These are phyloP conservation scores for Penicillium canescens DNA, from an alignment of 495 filamentous ascomycete species.

Conservation along the genomic window DNA sequence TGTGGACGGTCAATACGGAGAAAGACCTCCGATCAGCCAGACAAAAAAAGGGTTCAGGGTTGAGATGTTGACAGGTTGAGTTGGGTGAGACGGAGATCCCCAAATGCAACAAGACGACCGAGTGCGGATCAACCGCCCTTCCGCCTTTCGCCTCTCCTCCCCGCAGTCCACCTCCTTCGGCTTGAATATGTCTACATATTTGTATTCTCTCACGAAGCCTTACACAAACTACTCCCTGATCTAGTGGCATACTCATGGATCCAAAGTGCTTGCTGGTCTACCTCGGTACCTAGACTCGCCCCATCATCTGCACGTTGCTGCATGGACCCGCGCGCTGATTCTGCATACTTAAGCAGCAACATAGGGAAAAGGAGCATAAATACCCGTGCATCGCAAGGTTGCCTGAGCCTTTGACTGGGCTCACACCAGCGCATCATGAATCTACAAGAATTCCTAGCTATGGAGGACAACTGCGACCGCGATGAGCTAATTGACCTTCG, in stretches of 20 bases:
- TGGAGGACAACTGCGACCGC: slow-evolving; percentile 31
- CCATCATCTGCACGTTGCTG: slow-evolving; percentile 5
- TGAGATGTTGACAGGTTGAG: slow-evolving; percentile 8
- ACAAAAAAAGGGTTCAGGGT: slow-evolving; percentile 1
- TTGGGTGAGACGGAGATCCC: slow-evolving; percentile 9
- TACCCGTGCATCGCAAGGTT: background rate
- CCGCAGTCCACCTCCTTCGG: slow-evolving; percentile 16
- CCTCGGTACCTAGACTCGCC: slow-evolving; percentile 24
- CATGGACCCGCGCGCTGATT: slow-evolving; percentile 16
- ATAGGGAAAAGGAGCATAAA: background rate
- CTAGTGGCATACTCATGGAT: slow-evolving; percentile 24
- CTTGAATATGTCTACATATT: slow-evolving; percentile 1
- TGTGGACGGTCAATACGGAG: slow-evolving; percentile 4
- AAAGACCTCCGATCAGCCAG: slow-evolving; percentile 5
- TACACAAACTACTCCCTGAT: background rate
- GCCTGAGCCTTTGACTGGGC: background rate
- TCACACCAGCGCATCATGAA: slow-evolving; percentile 22
- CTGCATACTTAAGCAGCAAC: slow-evolving; percentile 6
- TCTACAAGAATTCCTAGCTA: slow-evolving; percentile 34
- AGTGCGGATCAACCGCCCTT: slow-evolving; percentile 24
- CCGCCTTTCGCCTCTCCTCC: slow-evolving; percentile 19
- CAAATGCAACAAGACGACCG: slow-evolving; percentile 15
- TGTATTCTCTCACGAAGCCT: background rate
- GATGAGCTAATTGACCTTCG: slow-evolving; percentile 61
- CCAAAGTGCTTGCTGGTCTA: slow-evolving; percentile 9